Conservation (phyloP, 345 rosid genomes). For the Ricinus communis region DNA sequence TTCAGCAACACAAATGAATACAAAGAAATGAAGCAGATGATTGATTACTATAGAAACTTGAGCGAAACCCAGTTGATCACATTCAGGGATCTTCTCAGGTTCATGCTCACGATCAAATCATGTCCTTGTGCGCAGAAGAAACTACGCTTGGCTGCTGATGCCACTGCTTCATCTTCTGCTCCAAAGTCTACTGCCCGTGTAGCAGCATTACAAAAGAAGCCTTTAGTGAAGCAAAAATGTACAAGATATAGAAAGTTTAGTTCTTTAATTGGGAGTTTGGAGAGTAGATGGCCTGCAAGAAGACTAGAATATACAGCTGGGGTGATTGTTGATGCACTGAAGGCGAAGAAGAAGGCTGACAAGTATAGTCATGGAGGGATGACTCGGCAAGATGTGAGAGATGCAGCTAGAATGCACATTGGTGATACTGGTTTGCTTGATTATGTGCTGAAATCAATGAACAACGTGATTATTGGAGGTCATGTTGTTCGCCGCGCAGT, state of each 20-base stretch:
- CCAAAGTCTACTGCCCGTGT: slow-evolving; percentile 23
- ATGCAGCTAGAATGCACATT: slow-evolving; percentile 82
- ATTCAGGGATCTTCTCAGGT: slow-evolving; percentile 65
- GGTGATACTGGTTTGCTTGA: slow-evolving; percentile 92
- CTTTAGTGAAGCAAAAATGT: slow-evolving; percentile 34
- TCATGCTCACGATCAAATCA: slow-evolving; percentile 64
- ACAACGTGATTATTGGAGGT: slow-evolving; percentile 63
- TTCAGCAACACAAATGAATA: slow-evolving; percentile 30
- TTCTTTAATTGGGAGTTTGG: slow-evolving; percentile 48
- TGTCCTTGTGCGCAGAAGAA: slow-evolving; percentile 39
- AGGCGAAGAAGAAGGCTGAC: slow-evolving; percentile 43
- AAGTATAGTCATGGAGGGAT: slow-evolving; percentile 46
- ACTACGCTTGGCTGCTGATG: slow-evolving; percentile 2
- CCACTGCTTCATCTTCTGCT: slow-evolving; percentile 16
- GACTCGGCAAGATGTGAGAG: slow-evolving; percentile 89
- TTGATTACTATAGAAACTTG: slow-evolving; percentile 49
- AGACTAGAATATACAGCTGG: slow-evolving; percentile 82
- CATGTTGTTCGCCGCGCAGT: slow-evolving; percentile 55
- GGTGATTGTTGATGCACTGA: slow-evolving; percentile 63
- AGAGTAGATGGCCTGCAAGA: slow-evolving; percentile 77
- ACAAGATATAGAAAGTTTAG: slow-evolving; percentile 43
- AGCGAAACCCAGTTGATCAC: slow-evolving; percentile 66
- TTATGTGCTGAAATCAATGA: slow-evolving; percentile 77
- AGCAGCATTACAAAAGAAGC: slow-evolving; percentile 33
- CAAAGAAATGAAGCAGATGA: slow-evolving; percentile 44